These are phyloP conservation scores for Boletus eberwhitei DNA, from an alignment of 768 basidiomycete species.

Conservation along the genomic window DNA sequence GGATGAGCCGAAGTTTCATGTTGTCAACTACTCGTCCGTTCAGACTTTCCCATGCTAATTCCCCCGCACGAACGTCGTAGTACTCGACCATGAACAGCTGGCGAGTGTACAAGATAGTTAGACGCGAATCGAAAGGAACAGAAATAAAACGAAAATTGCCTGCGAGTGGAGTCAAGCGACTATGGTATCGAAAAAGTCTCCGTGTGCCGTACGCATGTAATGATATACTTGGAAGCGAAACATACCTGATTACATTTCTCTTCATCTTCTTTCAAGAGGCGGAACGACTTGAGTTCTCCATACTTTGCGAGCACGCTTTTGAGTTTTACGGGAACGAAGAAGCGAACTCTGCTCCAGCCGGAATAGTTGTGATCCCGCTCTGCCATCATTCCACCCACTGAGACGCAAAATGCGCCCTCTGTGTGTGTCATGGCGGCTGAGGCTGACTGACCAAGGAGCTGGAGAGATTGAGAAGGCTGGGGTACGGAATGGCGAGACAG, in stretches of 20 bases:
- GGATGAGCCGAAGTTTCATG: constrained; percentile 46
- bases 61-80: constrained; percentile 60
- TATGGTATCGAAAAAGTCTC: not conserved
- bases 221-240: constrained; percentile 2
- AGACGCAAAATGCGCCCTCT: constrained; percentile 51
- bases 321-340: constrained; percentile 28
- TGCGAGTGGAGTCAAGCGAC: constrained; percentile 2
- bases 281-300: constrained; percentile 31
- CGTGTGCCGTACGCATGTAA: not conserved
- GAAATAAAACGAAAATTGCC: not conserved
- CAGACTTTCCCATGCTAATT: constrained; percentile 48
- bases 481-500: constrained; percentile 2
- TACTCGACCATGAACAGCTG: constrained; percentile 61
- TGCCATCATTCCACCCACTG: constrained; percentile 31
- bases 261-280: constrained; percentile 23
- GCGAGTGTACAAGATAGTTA: constrained; percentile 13
- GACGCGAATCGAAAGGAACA: constrained; percentile 2
- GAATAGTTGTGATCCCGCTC: constrained; percentile 23
- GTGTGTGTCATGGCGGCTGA: constrained; percentile 49
- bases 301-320: constrained; percentile 29
- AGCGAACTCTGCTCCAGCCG: constrained; percentile 22
- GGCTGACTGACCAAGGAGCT: constrained; percentile 50
- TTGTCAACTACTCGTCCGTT: constrained; percentile 49
- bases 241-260: constrained; percentile 29
- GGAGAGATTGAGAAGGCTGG: constrained; percentile 3